Conservation (phyloP, 73 alveolate species). For the Paramecium pentaurelia region DNA sequence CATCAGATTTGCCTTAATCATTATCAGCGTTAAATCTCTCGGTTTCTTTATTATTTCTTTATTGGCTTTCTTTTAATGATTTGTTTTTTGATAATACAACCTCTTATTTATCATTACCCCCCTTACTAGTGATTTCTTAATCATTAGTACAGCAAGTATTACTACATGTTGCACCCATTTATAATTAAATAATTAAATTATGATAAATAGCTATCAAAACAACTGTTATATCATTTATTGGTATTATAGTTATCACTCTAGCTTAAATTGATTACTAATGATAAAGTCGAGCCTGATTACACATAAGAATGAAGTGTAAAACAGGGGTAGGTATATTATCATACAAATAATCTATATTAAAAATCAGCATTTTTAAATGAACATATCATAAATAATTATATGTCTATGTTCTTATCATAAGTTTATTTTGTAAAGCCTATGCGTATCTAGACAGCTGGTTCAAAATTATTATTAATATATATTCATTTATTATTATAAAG, state of each 20-base stretch:
- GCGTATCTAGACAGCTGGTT: neutral
- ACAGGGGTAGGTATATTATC: conserved; percentile 36
- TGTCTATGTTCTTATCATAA: neutral
- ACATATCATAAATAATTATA: neutral
- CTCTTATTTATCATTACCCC: conserved; percentile 2
- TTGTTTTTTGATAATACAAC: neutral
- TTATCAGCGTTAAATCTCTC: conserved; percentile 3
- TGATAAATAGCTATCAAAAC: conserved; percentile 10
- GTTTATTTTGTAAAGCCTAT: neutral
- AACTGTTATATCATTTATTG: neutral
- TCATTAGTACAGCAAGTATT: conserved; percentile 37
- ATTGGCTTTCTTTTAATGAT: conserved; percentile 3
- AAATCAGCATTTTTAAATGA: neutral
- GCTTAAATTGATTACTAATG: neutral
- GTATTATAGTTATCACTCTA: neutral
- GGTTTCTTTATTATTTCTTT: neutral
- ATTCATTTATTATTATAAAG: conserved; percentile 1
- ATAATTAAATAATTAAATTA: neutral
- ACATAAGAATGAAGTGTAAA: neutral
- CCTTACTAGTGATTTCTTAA: neutral
- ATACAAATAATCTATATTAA: neutral
- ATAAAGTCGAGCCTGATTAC: conserved; percentile 28
- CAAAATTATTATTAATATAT: neutral
- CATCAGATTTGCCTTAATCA: conserved; percentile 17
- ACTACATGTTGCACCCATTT: conserved; percentile 36